Conservation (phyloP, 2,329 filamentous ascomycete species). For the Clathrospora elynae region DNA sequence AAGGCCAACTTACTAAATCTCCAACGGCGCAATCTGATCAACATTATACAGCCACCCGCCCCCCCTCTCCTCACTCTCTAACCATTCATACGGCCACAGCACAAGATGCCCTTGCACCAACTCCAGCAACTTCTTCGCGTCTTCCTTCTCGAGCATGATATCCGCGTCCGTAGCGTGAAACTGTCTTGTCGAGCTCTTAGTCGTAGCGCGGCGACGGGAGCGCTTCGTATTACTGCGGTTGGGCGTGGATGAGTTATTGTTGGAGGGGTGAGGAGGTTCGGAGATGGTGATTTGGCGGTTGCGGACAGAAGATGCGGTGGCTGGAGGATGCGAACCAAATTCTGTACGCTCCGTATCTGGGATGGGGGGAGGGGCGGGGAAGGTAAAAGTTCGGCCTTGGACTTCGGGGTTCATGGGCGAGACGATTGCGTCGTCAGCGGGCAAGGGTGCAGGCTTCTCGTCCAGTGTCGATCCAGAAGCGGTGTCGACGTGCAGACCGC, state of each 20-base stretch:
- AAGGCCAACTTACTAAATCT: slow-evolving; percentile 76
- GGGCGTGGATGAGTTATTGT: slow-evolving; percentile 14
- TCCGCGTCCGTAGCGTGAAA: slow-evolving; percentile 71
- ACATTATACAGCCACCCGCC: slow-evolving; percentile 98
- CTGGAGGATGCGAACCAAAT: slow-evolving; percentile 15
- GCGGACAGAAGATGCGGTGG: slow-evolving; percentile 23
- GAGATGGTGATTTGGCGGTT: slow-evolving; percentile 46
- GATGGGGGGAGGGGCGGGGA: slow-evolving; percentile 43
- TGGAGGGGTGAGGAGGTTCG: slow-evolving; percentile 27
- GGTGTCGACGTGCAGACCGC: slow-evolving; percentile 27
- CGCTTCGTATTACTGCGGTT: slow-evolving; percentile 28
- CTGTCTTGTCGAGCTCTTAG: slow-evolving; percentile 68
- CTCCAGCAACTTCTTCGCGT: slow-evolving; percentile 80
- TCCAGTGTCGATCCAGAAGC: slow-evolving; percentile 27
- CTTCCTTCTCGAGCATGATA: slow-evolving; percentile 67
- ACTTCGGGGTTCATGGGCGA: slow-evolving; percentile 33
- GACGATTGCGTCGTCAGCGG: slow-evolving; percentile 38
- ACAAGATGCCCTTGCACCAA: slow-evolving; percentile 88
- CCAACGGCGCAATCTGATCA: slow-evolving; percentile 91
- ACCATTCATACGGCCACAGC: slow-evolving; percentile 91
- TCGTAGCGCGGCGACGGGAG: slow-evolving; percentile 70
- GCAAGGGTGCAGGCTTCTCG: slow-evolving; percentile 40
- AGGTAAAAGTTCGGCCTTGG: slow-evolving; percentile 34
- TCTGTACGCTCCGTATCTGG: slow-evolving; percentile 25
- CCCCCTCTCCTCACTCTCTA: slow-evolving; percentile 82